Percentiles rank a stretch among this genome's conserved stretches.
Evolutionary conservation across 768 basidiomycete species (phyloP).

Genomic region (Lentinula edodes): DNA sequence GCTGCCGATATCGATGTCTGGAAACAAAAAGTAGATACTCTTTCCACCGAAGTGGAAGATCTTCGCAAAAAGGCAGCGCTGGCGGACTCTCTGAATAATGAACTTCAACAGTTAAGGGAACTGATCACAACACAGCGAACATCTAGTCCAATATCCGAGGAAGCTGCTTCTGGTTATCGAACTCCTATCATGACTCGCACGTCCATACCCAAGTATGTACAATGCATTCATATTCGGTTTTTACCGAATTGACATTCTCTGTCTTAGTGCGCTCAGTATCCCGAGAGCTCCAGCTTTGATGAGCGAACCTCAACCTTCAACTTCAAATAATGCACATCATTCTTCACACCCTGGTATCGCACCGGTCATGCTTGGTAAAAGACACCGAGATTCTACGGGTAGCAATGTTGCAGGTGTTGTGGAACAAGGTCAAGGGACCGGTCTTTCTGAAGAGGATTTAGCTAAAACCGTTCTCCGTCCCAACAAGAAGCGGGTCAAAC

Average conservation of each 20-base stretch:
- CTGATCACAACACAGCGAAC: not conserved
- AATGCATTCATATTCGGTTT: not conserved
- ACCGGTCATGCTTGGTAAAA: constrained; percentile 57
- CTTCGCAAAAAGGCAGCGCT: constrained; percentile 20
- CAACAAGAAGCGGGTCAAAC: constrained; percentile 46
- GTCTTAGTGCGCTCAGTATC: constrained; percentile 1
- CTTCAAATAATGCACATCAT: not conserved
- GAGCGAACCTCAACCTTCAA: not conserved
- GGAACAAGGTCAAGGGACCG: constrained; percentile 37
- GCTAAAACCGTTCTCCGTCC: constrained; percentile 36
- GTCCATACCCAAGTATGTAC: not conserved
- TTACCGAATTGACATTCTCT: not conserved
- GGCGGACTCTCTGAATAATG: constrained; percentile 12
- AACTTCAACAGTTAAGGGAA: constrained; percentile 18
- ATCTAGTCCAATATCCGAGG: not conserved
- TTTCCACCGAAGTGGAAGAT: constrained; percentile 25
- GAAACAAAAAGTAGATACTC: constrained; percentile 30
- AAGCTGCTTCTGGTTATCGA: not conserved
- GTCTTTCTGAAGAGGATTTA: constrained; percentile 28
- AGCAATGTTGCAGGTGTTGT: constrained; percentile 35
- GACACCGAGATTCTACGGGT: constrained; percentile 46
- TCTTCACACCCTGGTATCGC: constrained; percentile 33
- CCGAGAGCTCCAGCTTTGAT: not conserved
- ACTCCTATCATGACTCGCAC: not conserved
- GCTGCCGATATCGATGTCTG: constrained; percentile 26